A percentile compares a stretch with the other conserved stretches of the same genome.
phyloP scores from a whole-genome alignment of 148 eudicot species.

The Pharnaceum exiguum region DNA sequence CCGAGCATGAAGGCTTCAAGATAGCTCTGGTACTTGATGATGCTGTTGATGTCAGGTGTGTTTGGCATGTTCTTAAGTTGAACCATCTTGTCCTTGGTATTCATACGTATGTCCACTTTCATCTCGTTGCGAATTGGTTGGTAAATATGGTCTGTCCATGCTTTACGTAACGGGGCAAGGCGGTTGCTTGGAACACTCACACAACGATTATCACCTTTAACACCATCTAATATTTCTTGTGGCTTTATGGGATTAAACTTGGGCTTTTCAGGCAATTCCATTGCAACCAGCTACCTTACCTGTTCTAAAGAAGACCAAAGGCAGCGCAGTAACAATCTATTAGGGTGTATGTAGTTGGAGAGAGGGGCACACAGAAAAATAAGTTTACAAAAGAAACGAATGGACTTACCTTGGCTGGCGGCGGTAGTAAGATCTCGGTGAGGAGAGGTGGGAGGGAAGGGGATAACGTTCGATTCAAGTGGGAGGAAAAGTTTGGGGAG shows the following conservation, averaged over 20 bases:
- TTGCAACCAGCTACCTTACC: too few relatives aligned
- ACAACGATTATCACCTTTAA: background rate
- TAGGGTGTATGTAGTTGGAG: too few relatives aligned
- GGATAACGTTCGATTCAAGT: too few relatives aligned
- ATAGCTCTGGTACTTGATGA: conserved; percentile 48
- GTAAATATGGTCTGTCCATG: conserved; percentile 1
- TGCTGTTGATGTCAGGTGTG: conserved; percentile 59
- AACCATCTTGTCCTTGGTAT: background rate
- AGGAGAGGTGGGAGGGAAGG: too few relatives aligned
- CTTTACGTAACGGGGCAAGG: background rate
- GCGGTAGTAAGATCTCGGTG: too few relatives aligned
- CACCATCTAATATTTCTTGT: background rate
- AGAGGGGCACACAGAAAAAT: too few relatives aligned
- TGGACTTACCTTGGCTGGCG: too few relatives aligned
- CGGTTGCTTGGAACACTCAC: background rate
- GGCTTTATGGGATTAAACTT: conserved; percentile 5
- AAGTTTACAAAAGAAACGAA: too few relatives aligned
- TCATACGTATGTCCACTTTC: conserved; percentile 13
- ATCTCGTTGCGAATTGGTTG: conserved; percentile 2
- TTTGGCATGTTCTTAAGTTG: conserved; percentile 44
- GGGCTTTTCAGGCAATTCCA: too few relatives aligned
- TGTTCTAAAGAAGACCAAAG: too few relatives aligned
- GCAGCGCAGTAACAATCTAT: too few relatives aligned
- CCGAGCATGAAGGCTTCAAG: conserved; percentile 63
- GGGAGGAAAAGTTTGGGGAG: too few relatives aligned